Evolutionary conservation across 208 protist species (phyloP).

Genomic region (Leishmania turanica): DNA sequence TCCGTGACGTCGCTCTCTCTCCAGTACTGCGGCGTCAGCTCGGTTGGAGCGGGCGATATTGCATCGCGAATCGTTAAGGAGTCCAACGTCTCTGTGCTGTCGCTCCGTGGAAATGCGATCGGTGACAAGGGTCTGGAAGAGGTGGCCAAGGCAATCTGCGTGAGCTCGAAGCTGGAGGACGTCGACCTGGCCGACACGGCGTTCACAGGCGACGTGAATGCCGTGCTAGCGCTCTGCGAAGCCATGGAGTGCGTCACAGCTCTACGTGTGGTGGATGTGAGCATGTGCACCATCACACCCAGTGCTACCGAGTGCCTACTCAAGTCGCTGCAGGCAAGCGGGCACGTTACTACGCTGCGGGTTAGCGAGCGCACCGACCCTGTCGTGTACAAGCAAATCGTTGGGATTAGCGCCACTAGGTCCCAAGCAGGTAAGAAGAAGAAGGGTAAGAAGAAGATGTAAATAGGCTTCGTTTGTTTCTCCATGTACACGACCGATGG

Average conservation of each 20-base stretch:
- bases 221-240: slow-evolving; percentile 78
- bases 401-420: slow-evolving; percentile 52
- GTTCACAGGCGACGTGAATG: slow-evolving; percentile 56
- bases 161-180: slow-evolving; percentile 57
- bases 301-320: slow-evolving; percentile 52
- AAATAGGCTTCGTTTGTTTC: background rate
- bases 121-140: slow-evolving; percentile 65
- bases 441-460: slow-evolving; percentile 32
- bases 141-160: slow-evolving; percentile 57
- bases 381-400: slow-evolving; percentile 64
- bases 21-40: slow-evolving; percentile 75
- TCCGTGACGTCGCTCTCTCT: slow-evolving; percentile 69
- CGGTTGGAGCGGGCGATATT: slow-evolving; percentile 45
- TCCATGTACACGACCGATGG: slow-evolving; percentile 13
- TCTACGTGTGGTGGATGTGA: slow-evolving; percentile 68
- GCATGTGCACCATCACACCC: slow-evolving; percentile 73
- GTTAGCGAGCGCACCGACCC: slow-evolving; percentile 72
- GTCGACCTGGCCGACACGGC: slow-evolving; percentile 84
- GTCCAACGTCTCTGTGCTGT: slow-evolving; percentile 71
- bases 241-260: slow-evolving; percentile 62
- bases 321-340: slow-evolving; percentile 59
- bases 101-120: slow-evolving; percentile 70
- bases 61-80: slow-evolving; percentile 69
- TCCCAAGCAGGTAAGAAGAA: slow-evolving; percentile 42
- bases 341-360: slow-evolving; percentile 40